Base-by-base conservation (phyloP, 2,329 filamentous ascomycete species). In the Cyphellophora europaea region DNA sequence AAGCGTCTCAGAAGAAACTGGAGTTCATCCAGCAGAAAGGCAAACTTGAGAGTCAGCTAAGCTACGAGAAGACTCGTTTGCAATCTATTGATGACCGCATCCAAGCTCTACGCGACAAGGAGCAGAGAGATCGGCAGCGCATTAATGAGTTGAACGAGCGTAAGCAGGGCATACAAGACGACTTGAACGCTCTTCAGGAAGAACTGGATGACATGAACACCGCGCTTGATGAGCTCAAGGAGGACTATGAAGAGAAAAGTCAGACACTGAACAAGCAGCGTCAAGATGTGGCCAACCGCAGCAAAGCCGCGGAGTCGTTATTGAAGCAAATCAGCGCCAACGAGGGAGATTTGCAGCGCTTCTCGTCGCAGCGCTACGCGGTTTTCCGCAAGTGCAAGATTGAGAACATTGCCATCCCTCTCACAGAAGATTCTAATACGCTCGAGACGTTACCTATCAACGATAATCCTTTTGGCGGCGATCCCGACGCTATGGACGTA, bases 401-500 rank as follows among this genome's bases (percentile, higher is more conserved):
- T 30, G 89, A 96, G 55, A 88, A 95, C 53, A 84, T 96, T 47
- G 77, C 82, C 43, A 72, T 98, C 39, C 91, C 91, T 2, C 69
- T 98, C 14, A 65, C 71, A 2, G 66, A 77, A 37, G 79, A 79
- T 15, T 94, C 86, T 2, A 67, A 65, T 19, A 63, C 67, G 5
- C 68, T 98, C 15, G 86, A 93, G 50, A 75, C 80, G 44, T 69
- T 98, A 33, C 91, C 91, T 3, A 86, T 93, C 50, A 85, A 93
- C 53, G 87, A 94, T 42, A 63, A 93, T 27, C 66, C 85, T 28
- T 78, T 80, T 39, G 73, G 58, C 32, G 57, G 76, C 36, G 86
- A 94, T 52, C 74, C 80, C 1, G 87, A 95, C 53, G 81, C 82
- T 3, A 95, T 96, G 88, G 89, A 96, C 46, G 66, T 96, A 13